Conservation (phyloP, 1,284 basidiomycete genomes). For the Pseudozyma pruni region DNA sequence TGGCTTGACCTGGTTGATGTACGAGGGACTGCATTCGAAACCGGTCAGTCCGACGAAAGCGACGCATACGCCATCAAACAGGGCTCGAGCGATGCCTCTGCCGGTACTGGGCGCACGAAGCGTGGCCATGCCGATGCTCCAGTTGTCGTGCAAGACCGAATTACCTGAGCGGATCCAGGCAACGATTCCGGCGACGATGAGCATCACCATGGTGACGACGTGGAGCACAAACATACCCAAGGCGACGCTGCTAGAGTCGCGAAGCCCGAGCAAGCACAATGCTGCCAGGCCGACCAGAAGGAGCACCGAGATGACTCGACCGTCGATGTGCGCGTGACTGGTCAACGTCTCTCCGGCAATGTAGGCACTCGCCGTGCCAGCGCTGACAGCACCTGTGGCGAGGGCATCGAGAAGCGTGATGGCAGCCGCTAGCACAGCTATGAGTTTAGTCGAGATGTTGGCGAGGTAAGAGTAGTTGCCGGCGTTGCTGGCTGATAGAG, state of each 20-base stretch:
- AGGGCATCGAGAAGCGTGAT: constrained; percentile 55
- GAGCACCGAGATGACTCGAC: constrained; percentile 37
- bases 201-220: constrained; percentile 47
- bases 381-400: constrained; percentile 53
- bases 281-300: constrained; percentile 40
- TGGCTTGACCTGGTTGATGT: constrained; percentile 48
- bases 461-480: constrained; percentile 52
- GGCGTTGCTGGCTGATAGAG: constrained; percentile 44
- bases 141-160: constrained; percentile 35
- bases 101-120: constrained; percentile 18
- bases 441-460: constrained; percentile 44
- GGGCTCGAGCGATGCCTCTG: constrained; percentile 37
- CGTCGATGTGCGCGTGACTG: constrained; percentile 14
- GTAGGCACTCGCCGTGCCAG: constrained; percentile 52
- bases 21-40: constrained; percentile 53
- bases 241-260: constrained; percentile 51
- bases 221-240: constrained; percentile 52
- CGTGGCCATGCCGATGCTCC: constrained; percentile 30
- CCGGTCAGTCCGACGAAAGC: constrained; percentile 59
- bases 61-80: constrained; percentile 52
- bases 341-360: constrained; percentile 33
- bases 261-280: constrained; percentile 40
- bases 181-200: constrained; percentile 49
- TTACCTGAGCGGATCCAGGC: constrained; percentile 48
- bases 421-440: constrained; percentile 50